These are phyloP conservation scores for Trametes cubensis DNA, from an alignment of 768 basidiomycete genomes.

Conservation along the genomic window DNA sequence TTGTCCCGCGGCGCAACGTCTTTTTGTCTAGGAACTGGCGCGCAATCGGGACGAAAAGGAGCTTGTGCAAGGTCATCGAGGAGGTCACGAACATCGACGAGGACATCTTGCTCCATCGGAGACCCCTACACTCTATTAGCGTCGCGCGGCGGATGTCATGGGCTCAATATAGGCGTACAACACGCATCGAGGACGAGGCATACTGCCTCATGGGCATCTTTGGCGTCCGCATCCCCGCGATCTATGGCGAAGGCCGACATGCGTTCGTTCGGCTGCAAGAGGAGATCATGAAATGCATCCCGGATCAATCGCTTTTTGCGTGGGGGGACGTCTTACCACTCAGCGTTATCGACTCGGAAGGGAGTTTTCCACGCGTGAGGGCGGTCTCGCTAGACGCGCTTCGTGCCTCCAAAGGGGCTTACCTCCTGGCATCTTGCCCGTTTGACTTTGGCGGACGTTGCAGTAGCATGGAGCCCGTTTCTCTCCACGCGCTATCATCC, in stretches of 20 bases:
- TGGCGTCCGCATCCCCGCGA: too few relatives aligned
- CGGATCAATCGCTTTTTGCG: too few relatives aligned
- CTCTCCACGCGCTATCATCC: neutral
- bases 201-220: too few relatives aligned
- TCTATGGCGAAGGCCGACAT: too few relatives aligned
- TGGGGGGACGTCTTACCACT: neutral
- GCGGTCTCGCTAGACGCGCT: neutral
- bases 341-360: too few relatives aligned
- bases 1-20: neutral
- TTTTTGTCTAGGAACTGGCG: neutral
- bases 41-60: neutral
- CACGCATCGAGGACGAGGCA: too few relatives aligned
- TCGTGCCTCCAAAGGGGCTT: neutral
- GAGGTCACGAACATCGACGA: neutral
- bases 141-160: too few relatives aligned
- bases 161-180: too few relatives aligned
- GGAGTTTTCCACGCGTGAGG: neutral
- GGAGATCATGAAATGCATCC: too few relatives aligned
- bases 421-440: neutral
- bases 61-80: neutral
- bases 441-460: neutral
- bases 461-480: neutral
- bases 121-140: too few relatives aligned
- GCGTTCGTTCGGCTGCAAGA: too few relatives aligned
- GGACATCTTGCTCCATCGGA: neutral